Conservation (phyloP, 1,284 basidiomycete species). For the Naganishia albida region DNA sequence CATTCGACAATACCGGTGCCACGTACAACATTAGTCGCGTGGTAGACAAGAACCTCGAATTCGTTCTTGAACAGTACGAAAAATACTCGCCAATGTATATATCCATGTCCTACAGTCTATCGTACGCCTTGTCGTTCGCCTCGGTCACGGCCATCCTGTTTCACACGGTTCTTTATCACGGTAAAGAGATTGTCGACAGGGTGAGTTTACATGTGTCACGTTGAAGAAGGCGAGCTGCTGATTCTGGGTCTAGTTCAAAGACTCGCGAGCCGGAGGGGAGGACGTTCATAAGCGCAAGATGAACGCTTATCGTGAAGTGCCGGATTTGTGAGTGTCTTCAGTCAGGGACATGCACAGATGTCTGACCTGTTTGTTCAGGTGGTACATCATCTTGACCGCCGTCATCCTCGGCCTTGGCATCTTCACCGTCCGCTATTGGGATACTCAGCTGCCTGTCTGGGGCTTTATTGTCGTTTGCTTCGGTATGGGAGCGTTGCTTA, state of each 20-base stretch:
- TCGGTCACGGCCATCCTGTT: constrained; percentile 53
- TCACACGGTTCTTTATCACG: constrained; percentile 56
- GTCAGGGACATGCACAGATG: neutral
- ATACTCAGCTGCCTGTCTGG: constrained; percentile 52
- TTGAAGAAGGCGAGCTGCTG: neutral
- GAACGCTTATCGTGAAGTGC: constrained; percentile 54
- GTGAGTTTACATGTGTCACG: neutral
- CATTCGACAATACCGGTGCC: constrained; percentile 55
- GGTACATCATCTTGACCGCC: constrained; percentile 50
- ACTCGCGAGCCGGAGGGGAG: constrained; percentile 46
- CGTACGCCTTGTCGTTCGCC: constrained; percentile 56
- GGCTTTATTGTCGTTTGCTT: constrained; percentile 41
- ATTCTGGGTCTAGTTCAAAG: constrained; percentile 41
- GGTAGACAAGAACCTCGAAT: constrained; percentile 37
- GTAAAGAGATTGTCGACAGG: constrained; percentile 51
- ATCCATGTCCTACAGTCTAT: constrained; percentile 51
- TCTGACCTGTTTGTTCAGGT: neutral
- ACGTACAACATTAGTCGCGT: constrained; percentile 52
- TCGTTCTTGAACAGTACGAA: constrained; percentile 49
- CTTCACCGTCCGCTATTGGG: constrained; percentile 46
- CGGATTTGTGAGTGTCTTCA: constrained; percentile 43
- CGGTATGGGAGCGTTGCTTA: constrained; percentile 15
- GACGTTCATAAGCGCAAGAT: constrained; percentile 57
- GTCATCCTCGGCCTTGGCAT: constrained; percentile 48
- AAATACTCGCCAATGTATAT: constrained; percentile 55